These are phyloP conservation scores for Clonostachys sp. DNA, from an alignment of 2,329 filamentous ascomycete genomes.

Conservation along the genomic window DNA sequence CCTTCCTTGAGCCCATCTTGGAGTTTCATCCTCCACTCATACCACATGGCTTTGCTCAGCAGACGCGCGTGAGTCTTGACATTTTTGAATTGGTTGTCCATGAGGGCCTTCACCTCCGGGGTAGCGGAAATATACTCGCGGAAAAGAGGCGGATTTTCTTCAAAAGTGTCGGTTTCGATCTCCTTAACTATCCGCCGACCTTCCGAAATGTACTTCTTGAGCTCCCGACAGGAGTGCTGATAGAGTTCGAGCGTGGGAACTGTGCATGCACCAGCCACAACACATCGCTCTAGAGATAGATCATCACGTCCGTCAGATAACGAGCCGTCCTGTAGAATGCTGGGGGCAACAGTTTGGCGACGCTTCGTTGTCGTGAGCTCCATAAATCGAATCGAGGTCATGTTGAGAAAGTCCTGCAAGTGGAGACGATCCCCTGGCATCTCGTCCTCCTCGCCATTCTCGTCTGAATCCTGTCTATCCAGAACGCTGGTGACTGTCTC, in stretches of 20 bases:
- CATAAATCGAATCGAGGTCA: conserved; percentile 98
- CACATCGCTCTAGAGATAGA: conserved; percentile 66
- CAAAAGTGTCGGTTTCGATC: conserved; percentile 83
- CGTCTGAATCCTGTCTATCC: conserved; percentile 36
- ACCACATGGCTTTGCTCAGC: conserved; percentile 95
- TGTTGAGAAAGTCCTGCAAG: conserved; percentile 86
- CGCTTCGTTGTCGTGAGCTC: conserved; percentile 95
- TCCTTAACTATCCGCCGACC: conserved; percentile 85
- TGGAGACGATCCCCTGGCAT: conserved; percentile 50
- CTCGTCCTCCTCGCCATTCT: conserved; percentile 32
- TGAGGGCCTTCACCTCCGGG: conserved; percentile 75
- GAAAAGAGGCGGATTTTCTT: conserved; percentile 89
- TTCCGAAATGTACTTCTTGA: conserved; percentile 95
- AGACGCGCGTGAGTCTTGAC: conserved; percentile 89
- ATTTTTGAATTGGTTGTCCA: conserved; percentile 98
- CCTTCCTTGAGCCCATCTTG: conserved; percentile 77
- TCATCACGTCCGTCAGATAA: conserved; percentile 40
- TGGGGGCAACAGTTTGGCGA: conserved; percentile 72
- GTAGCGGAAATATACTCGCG: conserved; percentile 85
- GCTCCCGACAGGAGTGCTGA: conserved; percentile 89
- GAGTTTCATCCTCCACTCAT: conserved; percentile 92
- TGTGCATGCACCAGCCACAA: conserved; percentile 86
- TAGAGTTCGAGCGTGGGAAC: conserved; percentile 92
- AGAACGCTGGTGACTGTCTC: conserved; percentile 27
- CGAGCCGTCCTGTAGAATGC: conserved; percentile 34